Evolutionary conservation across 2,329 filamentous ascomycete genomes (phyloP).

Genomic region (Aspergillus costaricaensis): DNA sequence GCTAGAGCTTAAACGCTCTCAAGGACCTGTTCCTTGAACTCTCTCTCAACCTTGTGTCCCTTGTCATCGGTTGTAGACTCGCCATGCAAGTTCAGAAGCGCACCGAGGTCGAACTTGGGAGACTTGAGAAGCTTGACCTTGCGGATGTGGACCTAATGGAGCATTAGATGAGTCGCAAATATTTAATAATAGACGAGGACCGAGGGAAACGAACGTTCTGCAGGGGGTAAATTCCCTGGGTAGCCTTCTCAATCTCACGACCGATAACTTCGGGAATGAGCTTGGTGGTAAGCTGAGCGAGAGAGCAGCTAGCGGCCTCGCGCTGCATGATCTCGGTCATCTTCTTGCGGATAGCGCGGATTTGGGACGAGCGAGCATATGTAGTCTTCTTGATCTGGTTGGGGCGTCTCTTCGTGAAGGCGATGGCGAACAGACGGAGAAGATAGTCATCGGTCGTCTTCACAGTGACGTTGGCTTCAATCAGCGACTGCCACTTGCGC

Average conservation of each 20-base stretch:
- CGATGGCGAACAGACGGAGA: slow-evolving; percentile 97
- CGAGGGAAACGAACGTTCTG: slow-evolving; percentile 73
- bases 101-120: slow-evolving; percentile 98
- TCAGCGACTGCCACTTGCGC: slow-evolving; percentile 99
- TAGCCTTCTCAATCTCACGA: slow-evolving; percentile 99
- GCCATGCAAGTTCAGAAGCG: slow-evolving; percentile 93
- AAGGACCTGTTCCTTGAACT: slow-evolving; percentile 98
- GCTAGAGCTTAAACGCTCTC: slow-evolving; percentile 79
- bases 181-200: not conserved
- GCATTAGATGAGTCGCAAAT: slow-evolving; percentile 35
- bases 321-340: slow-evolving; percentile 99
- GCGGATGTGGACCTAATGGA: slow-evolving; percentile 90
- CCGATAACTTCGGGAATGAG: slow-evolving; percentile 99
- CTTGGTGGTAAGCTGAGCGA: slow-evolving; percentile 96
- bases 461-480: slow-evolving; percentile 99
- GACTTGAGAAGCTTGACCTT: slow-evolving; percentile 99
- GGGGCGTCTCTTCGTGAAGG: slow-evolving; percentile 97
- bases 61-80: slow-evolving; percentile 95
- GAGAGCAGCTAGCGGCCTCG: slow-evolving; percentile 90
- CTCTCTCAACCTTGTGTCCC: slow-evolving; percentile 97
- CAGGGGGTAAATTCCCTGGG: slow-evolving; percentile 98
- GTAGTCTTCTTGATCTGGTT: slow-evolving; percentile 99
- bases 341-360: slow-evolving; percentile 98
- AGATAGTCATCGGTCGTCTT: slow-evolving; percentile 99
- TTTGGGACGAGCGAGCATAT: slow-evolving; percentile 95